phyloP scores from a whole-genome alignment of 2,329 filamentous ascomycete genomes.

The Colletotrichum sansevieriae region DNA sequence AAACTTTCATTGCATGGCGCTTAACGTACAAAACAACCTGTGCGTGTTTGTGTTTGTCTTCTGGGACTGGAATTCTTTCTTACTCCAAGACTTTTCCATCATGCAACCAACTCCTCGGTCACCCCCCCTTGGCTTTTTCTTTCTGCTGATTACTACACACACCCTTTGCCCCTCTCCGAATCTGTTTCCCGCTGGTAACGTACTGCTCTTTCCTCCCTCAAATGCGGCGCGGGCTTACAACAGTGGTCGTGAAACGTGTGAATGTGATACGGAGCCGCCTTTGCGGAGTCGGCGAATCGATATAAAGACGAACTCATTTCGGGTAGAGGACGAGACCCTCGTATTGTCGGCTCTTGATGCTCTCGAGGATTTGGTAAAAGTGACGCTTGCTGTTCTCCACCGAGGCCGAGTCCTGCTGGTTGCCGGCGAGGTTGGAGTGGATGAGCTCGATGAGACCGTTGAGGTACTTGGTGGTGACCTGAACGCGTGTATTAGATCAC shows the following conservation, averaged over 20 bases:
- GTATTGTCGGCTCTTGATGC: slow-evolving; percentile 91
- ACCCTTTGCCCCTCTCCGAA: background rate
- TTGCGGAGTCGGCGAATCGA: too few relatives aligned
- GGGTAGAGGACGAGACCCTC: slow-evolving; percentile 87
- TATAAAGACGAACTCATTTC: slow-evolving; percentile 44
- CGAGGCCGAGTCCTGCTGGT: slow-evolving; percentile 82
- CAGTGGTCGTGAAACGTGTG: slow-evolving; percentile 2
- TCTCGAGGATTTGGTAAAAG: slow-evolving; percentile 94
- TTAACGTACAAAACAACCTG: slow-evolving; percentile 36
- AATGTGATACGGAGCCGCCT: background rate
- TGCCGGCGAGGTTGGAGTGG: slow-evolving; percentile 92
- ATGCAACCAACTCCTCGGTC: too few relatives aligned
- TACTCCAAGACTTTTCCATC: slow-evolving; percentile 5
- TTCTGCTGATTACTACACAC: background rate
- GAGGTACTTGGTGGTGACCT: slow-evolving; percentile 95
- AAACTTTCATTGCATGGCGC: slow-evolving; percentile 34
- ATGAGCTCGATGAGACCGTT: slow-evolving; percentile 99
- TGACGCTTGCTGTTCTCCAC: slow-evolving; percentile 93
- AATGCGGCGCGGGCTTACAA: too few relatives aligned
- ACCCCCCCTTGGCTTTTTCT: background rate
- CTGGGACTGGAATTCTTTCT: background rate
- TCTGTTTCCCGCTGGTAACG: background rate
- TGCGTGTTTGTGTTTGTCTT: background rate
- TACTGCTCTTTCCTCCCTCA: background rate
- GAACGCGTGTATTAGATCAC: slow-evolving; percentile 1